Evolutionary conservation across 75 land plant species (phyloP).

Genomic region (Selaginella moellendorffii): DNA sequence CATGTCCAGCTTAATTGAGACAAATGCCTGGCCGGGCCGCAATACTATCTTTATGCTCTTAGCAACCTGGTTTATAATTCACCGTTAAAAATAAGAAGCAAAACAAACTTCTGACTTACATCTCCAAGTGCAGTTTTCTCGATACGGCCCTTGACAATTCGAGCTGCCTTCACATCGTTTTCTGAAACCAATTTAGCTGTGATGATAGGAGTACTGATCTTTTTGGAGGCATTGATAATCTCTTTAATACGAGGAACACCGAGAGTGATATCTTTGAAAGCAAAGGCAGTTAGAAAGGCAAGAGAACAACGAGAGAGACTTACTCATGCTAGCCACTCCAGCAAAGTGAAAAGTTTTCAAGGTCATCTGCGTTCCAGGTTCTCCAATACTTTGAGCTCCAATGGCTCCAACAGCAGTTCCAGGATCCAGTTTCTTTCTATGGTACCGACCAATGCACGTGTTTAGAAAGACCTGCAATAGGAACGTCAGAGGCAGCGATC

Average conservation of each 20-base stretch:
- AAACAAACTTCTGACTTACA: too few species aligned
- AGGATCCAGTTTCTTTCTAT: slow-evolving; percentile 54
- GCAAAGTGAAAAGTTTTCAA: slow-evolving; percentile 97
- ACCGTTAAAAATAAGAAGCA: too few species aligned
- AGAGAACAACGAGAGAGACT: too few species aligned
- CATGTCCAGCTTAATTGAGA: slow-evolving; percentile 54
- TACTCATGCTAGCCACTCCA: slow-evolving; percentile 99
- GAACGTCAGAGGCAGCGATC: too few species aligned
- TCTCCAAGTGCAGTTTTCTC: slow-evolving; percentile 71
- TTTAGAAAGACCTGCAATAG: slow-evolving; percentile 59
- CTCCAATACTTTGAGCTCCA: slow-evolving; percentile 99
- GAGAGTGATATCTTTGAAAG: slow-evolving; percentile 61
- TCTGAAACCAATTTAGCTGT: slow-evolving; percentile 40
- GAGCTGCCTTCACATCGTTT: slow-evolving; percentile 38
- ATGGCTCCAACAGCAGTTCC: slow-evolving; percentile 94
- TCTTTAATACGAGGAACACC: slow-evolving; percentile 98
- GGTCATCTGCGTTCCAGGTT: slow-evolving; percentile 99
- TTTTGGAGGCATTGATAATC: slow-evolving; percentile 89
- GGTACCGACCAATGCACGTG: slow-evolving; percentile 56
- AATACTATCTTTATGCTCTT: slow-evolving; percentile 58
- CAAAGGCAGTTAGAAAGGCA: slow-evolving; percentile 1
- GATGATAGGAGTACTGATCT: slow-evolving; percentile 82
- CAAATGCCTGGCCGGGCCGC: slow-evolving; percentile 33
- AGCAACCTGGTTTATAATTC: too few species aligned
- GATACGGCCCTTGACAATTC: slow-evolving; percentile 54